phyloP scores from a whole-genome alignment of 805 yeast genomes.

The Kazachstania kunashirensis region DNA sequence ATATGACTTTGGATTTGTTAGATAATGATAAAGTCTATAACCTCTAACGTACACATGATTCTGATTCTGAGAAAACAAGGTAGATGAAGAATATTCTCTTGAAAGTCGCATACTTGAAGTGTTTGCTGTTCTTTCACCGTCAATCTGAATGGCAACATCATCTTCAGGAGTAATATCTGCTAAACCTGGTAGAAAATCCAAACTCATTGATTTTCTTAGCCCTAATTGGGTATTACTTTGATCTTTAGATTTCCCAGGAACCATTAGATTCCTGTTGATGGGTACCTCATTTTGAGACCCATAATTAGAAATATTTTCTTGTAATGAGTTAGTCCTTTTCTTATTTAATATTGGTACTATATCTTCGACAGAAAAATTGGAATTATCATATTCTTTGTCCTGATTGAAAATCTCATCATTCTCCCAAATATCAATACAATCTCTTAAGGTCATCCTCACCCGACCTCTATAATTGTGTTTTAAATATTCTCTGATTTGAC shows the following conservation, averaged over 20 bases:
- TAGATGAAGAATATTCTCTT: too few relatives aligned
- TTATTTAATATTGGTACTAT: not conserved
- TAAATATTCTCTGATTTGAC: conserved; percentile 17
- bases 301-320: too few relatives aligned
- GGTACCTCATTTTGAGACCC: too few relatives aligned
- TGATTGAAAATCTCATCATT: conserved; percentile 9
- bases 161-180: not conserved
- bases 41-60: conserved; percentile 1
- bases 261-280: not conserved
- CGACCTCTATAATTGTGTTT: conserved; percentile 20
- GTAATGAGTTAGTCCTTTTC: not conserved
- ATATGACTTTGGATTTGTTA: conserved; percentile 5
- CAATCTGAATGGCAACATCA: not conserved
- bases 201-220: not conserved
- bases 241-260: not conserved
- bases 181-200: not conserved
- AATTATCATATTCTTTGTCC: conserved; percentile 2
- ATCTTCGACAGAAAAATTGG: not conserved
- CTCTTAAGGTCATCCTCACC: conserved; percentile 20
- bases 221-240: not conserved
- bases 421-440: conserved; percentile 25
- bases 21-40: conserved; percentile 6
- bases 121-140: too few relatives aligned
- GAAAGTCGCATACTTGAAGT: too few relatives aligned
- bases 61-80: too few relatives aligned